Percentiles rank a stretch among this genome's conserved stretches.
These are phyloP conservation scores for Penicillium chermesinum DNA, from an alignment of 495 filamentous ascomycete genomes.

Conservation along the genomic window DNA sequence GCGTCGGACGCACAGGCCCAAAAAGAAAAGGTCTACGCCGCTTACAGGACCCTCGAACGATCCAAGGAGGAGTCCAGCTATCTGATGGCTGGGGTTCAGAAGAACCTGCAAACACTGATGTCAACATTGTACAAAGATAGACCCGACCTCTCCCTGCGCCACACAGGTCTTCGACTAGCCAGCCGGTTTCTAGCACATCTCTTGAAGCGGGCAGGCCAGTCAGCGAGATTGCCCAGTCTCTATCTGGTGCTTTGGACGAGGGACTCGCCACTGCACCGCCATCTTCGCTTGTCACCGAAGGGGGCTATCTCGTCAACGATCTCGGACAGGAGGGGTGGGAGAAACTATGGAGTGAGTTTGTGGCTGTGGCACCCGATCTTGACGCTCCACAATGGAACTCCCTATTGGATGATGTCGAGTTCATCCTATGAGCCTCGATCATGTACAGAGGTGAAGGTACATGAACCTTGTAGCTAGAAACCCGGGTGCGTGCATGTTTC, in stretches of 20 bases:
- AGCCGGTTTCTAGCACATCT: background rate
- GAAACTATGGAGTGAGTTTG: slow-evolving; percentile 22
- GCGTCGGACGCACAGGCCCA: slow-evolving; percentile 18
- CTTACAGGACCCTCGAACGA: slow-evolving; percentile 19
- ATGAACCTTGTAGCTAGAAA: too few relatives aligned
- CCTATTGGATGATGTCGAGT: slow-evolving; percentile 20
- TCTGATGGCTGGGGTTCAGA: slow-evolving; percentile 19
- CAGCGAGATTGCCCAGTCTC: background rate
- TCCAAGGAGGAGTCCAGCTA: slow-evolving; percentile 19
- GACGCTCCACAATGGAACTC: slow-evolving; percentile 26
- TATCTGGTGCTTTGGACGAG: background rate
- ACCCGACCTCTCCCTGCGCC: background rate
- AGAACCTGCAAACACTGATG: slow-evolving; percentile 26
- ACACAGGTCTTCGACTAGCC: background rate
- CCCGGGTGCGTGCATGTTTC: too few relatives aligned
- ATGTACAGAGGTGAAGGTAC: too few relatives aligned
- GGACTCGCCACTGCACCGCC: background rate
- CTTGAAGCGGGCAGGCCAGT: background rate
- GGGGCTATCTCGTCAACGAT: slow-evolving; percentile 7
- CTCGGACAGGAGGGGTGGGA: slow-evolving; percentile 20
- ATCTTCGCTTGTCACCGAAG: background rate
- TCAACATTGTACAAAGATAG: slow-evolving; percentile 19
- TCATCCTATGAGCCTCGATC: slow-evolving; percentile 4
- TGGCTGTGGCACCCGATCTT: slow-evolving; percentile 22
- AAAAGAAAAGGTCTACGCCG: slow-evolving; percentile 21